phyloP scores from a whole-genome alignment of 345 rosid species.

The Murraya koenigii region DNA sequence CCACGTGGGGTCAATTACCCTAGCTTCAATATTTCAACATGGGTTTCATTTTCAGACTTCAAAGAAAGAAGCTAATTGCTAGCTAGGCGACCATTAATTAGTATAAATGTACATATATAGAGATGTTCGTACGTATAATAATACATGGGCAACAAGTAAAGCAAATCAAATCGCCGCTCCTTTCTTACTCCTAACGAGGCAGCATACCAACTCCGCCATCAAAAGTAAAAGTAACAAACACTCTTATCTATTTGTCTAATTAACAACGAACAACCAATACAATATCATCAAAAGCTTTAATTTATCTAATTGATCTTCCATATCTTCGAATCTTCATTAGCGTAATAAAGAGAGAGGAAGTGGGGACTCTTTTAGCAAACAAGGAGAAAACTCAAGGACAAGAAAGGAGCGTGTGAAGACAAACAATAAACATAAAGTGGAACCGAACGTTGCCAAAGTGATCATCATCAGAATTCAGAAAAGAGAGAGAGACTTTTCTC shows the following conservation, averaged over 20 bases:
- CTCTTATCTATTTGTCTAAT: background rate
- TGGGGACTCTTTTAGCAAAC: conserved; percentile 21
- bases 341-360: conserved; percentile 14
- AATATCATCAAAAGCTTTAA: conserved; percentile 3
- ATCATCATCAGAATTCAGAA: background rate
- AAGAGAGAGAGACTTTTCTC: background rate
- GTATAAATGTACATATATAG: background rate
- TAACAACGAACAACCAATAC: background rate
- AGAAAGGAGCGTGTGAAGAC: conserved; percentile 36
- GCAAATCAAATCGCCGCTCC: conserved; percentile 34
- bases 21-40: too few species aligned
- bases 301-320: background rate
- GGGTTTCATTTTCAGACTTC: too few species aligned
- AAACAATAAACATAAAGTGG: conserved; percentile 14
- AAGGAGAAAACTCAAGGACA: conserved; percentile 11
- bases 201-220: conserved; percentile 41
- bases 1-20: too few species aligned
- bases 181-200: conserved; percentile 31
- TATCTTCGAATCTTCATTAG: background rate
- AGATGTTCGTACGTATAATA: background rate
- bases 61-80: too few species aligned
- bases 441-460: background rate
- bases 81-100: too few species aligned
- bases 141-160: background rate
- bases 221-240: conserved; percentile 38